These are phyloP conservation scores for Parachaetomium inaequale DNA, from an alignment of 495 filamentous ascomycete genomes.

Conservation along the genomic window DNA sequence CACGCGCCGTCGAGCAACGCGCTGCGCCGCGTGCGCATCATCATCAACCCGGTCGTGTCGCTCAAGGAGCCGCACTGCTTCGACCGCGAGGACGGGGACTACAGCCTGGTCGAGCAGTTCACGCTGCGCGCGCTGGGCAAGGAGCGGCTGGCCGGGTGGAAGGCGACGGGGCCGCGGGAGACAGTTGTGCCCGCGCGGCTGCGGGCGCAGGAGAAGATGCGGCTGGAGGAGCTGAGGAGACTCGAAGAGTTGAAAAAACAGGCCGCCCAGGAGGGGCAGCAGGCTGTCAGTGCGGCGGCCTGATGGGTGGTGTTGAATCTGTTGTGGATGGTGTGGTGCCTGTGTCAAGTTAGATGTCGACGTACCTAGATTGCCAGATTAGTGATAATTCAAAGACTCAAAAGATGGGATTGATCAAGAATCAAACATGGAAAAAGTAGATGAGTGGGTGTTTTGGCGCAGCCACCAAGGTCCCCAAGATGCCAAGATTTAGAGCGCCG, in stretches of 20 bases:
- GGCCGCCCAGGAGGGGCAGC: conserved; percentile 18
- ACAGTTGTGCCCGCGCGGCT: conserved; percentile 40
- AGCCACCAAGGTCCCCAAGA: neutral
- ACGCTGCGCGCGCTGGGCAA: conserved; percentile 59
- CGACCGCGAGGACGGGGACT: conserved; percentile 56
- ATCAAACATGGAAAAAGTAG: neutral
- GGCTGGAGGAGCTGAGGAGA: conserved; percentile 42
- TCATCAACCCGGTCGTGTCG: conserved; percentile 68
- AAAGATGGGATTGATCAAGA: neutral
- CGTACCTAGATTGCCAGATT: neutral
- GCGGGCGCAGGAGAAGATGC: conserved; percentile 49
- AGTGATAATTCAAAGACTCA: neutral
- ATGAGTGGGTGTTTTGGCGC: neutral
- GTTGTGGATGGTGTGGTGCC: neutral
- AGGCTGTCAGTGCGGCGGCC: conserved; percentile 12
- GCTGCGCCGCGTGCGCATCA: conserved; percentile 57
- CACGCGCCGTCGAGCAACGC: conserved; percentile 62
- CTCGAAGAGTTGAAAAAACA: conserved; percentile 33
- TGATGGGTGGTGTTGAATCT: neutral
- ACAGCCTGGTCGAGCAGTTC: conserved; percentile 65
- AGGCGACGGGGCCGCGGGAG: conserved; percentile 53
- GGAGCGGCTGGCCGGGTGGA: conserved; percentile 59
- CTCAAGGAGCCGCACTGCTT: conserved; percentile 63
- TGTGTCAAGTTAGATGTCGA: neutral
- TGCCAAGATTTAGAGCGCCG: neutral